Evolutionary conservation across 2,329 filamentous ascomycete genomes (phyloP).

Genomic region (Raffaelea arxii): DNA sequence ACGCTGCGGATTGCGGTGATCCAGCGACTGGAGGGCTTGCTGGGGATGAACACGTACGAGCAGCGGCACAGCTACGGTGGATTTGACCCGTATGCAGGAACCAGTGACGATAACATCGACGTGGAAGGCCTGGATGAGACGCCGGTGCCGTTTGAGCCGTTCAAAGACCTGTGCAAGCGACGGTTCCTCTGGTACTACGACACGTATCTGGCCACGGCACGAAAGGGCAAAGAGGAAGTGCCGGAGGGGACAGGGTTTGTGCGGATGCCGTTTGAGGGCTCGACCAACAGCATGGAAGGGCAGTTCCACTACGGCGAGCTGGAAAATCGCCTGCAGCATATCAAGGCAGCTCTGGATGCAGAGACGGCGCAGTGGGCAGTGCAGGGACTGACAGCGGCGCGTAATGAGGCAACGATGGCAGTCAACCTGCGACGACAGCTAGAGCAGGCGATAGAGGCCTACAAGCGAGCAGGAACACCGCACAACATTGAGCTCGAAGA

Average conservation of each 20-base stretch:
- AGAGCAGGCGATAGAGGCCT: constrained; percentile 67
- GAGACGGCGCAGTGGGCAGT: constrained; percentile 64
- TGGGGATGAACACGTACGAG: constrained; percentile 30
- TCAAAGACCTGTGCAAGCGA: constrained; percentile 82
- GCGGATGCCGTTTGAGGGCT: constrained; percentile 81
- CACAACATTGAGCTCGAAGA: constrained; percentile 69
- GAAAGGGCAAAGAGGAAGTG: constrained; percentile 53
- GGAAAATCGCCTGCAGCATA: constrained; percentile 54
- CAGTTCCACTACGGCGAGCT: constrained; percentile 73
- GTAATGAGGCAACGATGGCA: constrained; percentile 63
- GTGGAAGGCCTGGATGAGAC: constrained; percentile 40
- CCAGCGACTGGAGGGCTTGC: constrained; percentile 69
- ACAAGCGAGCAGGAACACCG: constrained; percentile 61
- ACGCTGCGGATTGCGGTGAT: constrained; percentile 79
- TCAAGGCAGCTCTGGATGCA: constrained; percentile 60
- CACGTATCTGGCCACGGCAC: constrained; percentile 66
- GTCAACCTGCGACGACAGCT: constrained; percentile 77
- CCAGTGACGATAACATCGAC: constrained; percentile 39
- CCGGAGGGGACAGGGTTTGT: constrained; percentile 55
- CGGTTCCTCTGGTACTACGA: constrained; percentile 96
- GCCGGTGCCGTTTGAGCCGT: constrained; percentile 63
- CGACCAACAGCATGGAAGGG: constrained; percentile 74
- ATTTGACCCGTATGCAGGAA: no score
- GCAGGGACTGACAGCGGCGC: constrained; percentile 54
- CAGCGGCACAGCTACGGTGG: no score